Percentiles rank a stretch among this genome's conserved stretches.
These are phyloP conservation scores for Alternaria ventricosa DNA, from an alignment of 2,329 filamentous ascomycete genomes.

Conservation along the genomic window DNA sequence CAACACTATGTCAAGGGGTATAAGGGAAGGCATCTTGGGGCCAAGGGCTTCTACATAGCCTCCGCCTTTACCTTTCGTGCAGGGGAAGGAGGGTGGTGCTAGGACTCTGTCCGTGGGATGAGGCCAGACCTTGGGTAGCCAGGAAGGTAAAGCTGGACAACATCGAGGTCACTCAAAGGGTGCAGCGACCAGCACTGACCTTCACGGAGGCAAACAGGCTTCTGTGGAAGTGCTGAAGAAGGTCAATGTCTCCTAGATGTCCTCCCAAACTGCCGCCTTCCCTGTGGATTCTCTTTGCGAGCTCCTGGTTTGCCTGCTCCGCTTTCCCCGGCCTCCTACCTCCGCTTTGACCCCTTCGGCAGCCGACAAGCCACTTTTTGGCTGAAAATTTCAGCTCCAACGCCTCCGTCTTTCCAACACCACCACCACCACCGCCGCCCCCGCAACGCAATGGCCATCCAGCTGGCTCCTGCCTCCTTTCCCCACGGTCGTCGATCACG, in stretches of 20 bases:
- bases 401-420: neutral
- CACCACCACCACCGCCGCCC: neutral
- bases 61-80: slow-evolving; percentile 6
- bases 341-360: neutral
- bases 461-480: no score
- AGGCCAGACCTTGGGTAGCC: neutral
- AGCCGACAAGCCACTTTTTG: neutral
- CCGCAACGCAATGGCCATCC: no score
- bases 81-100: neutral
- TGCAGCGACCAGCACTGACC: neutral
- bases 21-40: neutral
- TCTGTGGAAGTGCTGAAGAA: neutral
- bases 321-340: neutral
- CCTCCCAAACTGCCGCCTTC: neutral
- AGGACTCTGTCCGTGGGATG: neutral
- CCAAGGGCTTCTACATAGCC: neutral
- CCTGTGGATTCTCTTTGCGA: neutral
- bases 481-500: no score
- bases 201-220: slow-evolving; percentile 8
- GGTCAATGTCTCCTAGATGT: neutral
- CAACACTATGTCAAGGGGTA: neutral
- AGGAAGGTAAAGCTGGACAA: neutral
- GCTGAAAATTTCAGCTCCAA: neutral
- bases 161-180: neutral
- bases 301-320: neutral